phyloP scores from a whole-genome alignment of 2,329 filamentous ascomycete species.

The Paraconiothyrium sp. region DNA sequence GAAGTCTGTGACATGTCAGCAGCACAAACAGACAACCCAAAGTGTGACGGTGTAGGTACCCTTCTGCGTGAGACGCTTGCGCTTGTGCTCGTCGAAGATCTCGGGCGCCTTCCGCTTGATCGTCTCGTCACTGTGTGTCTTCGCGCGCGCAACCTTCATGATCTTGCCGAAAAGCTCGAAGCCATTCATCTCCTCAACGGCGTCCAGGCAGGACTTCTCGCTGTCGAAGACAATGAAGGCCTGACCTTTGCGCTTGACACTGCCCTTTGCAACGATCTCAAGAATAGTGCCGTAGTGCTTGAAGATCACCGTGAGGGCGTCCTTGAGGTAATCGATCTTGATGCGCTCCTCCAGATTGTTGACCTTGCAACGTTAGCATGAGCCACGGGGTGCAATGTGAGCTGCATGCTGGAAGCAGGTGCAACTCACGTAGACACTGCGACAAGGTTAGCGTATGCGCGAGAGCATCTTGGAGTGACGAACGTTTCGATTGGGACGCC shows the following conservation, averaged over 20 bases:
- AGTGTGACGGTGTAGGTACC: constrained; percentile 62
- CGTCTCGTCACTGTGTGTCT: constrained; percentile 85
- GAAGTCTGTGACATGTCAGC: constrained; percentile 60
- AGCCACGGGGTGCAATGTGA: constrained; percentile 35
- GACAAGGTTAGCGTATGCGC: constrained; percentile 35
- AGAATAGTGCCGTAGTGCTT: constrained; percentile 86
- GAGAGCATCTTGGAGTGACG: constrained; percentile 22
- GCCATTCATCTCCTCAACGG: constrained; percentile 88
- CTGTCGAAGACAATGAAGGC: constrained; percentile 92
- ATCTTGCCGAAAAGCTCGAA: constrained; percentile 94
- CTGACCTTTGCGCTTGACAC: constrained; percentile 91
- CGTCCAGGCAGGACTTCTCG: constrained; percentile 78
- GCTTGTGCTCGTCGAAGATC: constrained; percentile 89
- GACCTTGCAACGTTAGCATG: constrained; percentile 53
- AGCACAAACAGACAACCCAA: constrained; percentile 45
- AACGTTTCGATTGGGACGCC: constrained; percentile 50
- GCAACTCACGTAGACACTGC: constrained; percentile 49
- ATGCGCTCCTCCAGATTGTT: constrained; percentile 93
- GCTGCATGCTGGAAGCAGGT: constrained; percentile 23
- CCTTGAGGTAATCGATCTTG: constrained; percentile 79
- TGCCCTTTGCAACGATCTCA: constrained; percentile 88
- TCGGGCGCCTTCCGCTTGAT: constrained; percentile 79
- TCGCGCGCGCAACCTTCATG: constrained; percentile 85
- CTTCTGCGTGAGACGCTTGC: constrained; percentile 85
- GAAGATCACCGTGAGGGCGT: constrained; percentile 80